Percentiles rank a stretch among this genome's conserved stretches.
Conservation (phyloP, 2,329 filamentous ascomycete species). For the Aspergillus terreus region DNA sequence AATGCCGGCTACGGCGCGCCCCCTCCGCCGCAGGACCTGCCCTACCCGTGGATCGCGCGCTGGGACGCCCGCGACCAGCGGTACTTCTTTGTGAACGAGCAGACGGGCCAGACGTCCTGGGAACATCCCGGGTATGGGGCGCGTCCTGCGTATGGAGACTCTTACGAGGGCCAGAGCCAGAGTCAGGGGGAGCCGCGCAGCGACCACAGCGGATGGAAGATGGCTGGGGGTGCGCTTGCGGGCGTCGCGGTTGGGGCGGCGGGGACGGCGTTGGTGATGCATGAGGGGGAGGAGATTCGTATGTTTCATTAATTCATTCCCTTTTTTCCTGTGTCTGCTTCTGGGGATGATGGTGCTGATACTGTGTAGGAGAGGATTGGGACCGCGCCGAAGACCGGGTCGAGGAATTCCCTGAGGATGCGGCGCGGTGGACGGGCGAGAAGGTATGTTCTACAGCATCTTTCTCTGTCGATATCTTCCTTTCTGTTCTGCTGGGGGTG, state of each 20-base stretch:
- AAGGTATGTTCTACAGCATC: slow-evolving; percentile 21
- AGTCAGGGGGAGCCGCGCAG: slow-evolving; percentile 15
- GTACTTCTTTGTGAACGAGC: slow-evolving; percentile 46
- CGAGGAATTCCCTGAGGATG: slow-evolving; percentile 42
- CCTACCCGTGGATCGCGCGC: slow-evolving; percentile 44
- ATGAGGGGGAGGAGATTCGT: slow-evolving; percentile 44
- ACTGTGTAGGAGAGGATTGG: too few species aligned
- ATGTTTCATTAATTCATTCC: too few species aligned
- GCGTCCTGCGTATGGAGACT: background rate
- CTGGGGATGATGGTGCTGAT: background rate
- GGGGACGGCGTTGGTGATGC: slow-evolving; percentile 41
- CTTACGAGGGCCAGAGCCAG: background rate
- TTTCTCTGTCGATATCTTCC: too few species aligned
- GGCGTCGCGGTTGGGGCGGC: slow-evolving; percentile 27
- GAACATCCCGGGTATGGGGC: slow-evolving; percentile 30
- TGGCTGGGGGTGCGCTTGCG: slow-evolving; percentile 37
- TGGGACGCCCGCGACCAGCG: slow-evolving; percentile 41
- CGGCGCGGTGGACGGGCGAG: slow-evolving; percentile 42
- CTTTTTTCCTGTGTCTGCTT: background rate
- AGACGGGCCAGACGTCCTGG: slow-evolving; percentile 43
- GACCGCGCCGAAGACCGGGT: slow-evolving; percentile 26
- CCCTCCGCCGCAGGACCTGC: slow-evolving; percentile 13
- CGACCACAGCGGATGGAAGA: slow-evolving; percentile 33
- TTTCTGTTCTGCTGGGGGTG: background rate
- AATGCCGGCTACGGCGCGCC: background rate